A percentile compares a stretch with the other conserved stretches of the same genome.
Evolutionary conservation across 2,329 filamentous ascomycete genomes (phyloP).

Genomic region (Hypoxylon sp.): DNA sequence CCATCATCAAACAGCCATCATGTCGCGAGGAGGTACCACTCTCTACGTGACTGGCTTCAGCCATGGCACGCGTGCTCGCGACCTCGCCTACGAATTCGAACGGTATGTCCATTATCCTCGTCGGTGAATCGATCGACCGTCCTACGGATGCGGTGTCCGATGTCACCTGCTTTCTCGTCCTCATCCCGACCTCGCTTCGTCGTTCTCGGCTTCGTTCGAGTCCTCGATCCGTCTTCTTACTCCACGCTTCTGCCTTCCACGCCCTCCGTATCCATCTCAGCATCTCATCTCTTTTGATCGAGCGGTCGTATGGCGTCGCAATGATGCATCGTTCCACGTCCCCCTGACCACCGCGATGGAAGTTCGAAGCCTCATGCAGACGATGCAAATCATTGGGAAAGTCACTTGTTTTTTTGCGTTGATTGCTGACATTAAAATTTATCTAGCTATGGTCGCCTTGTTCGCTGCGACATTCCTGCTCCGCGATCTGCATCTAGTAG

Average conservation of each 20-base stretch:
- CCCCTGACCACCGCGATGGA: constrained; percentile 54
- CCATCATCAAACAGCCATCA: constrained; percentile 58
- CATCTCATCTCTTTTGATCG: constrained; percentile 61
- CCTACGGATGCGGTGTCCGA: constrained; percentile 62
- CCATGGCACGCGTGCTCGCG: constrained; percentile 97
- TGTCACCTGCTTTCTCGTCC: constrained; percentile 57
- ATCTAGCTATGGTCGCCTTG: constrained; percentile 91
- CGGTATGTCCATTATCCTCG: constrained; percentile 85
- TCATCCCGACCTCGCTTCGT: constrained; percentile 53
- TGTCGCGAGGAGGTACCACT: constrained; percentile 94
- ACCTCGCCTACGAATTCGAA: constrained; percentile 99
- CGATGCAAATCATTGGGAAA: constrained; percentile 54
- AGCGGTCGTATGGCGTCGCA: constrained; percentile 60
- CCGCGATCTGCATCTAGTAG: constrained; percentile 93
- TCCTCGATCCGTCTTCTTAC: constrained; percentile 59
- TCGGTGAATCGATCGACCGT: constrained; percentile 64
- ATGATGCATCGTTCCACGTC: constrained; percentile 56
- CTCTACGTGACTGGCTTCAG: constrained; percentile 99
- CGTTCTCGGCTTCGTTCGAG: constrained; percentile 56
- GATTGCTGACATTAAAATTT: constrained; percentile 61
- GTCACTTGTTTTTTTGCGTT: constrained; percentile 48
- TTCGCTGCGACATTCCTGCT: constrained; percentile 98
- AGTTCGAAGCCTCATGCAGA: constrained; percentile 53
- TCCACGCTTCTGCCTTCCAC: constrained; percentile 52
- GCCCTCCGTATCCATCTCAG: constrained; percentile 54